phyloP scores from a whole-genome alignment of 306 rosid species.

The Amphicarpaea edgeworthii region DNA sequence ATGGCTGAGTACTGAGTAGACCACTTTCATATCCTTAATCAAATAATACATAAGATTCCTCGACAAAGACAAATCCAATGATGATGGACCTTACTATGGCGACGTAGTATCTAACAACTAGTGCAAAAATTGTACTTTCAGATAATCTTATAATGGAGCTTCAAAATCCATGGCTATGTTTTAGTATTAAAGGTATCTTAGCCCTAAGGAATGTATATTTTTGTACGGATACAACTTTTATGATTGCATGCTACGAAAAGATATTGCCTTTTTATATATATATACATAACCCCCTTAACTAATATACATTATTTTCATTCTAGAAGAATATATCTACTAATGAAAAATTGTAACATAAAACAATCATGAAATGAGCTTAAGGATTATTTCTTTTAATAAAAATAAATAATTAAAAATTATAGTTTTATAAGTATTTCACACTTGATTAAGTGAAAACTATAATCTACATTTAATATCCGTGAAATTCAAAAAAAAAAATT shows the following conservation, averaged over 20 bases:
- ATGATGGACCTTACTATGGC: conserved; percentile 21
- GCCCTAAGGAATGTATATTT: neutral
- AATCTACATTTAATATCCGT: neutral
- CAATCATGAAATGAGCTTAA: neutral
- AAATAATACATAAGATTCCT: conserved; percentile 11
- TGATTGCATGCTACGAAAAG: neutral
- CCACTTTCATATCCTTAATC: conserved; percentile 24
- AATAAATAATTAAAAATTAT: neutral
- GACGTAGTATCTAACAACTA: neutral
- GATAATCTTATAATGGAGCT: conserved; percentile 10
- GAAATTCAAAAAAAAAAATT: neutral
- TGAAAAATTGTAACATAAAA: neutral
- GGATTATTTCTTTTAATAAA: neutral
- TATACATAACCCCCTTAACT: too few relatives aligned
- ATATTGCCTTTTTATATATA: neutral
- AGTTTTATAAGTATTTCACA: neutral
- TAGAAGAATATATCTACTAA: neutral
- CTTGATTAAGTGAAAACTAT: neutral
- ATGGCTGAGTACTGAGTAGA: conserved; percentile 10
- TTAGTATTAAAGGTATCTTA: neutral
- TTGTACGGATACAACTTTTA: neutral
- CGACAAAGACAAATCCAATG: conserved; percentile 32
- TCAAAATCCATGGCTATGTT: neutral
- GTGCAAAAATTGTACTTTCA: neutral
- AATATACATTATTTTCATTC: neutral